phyloP scores from a whole-genome alignment of 83 land plant genomes.

The Picea engelmannii region DNA sequence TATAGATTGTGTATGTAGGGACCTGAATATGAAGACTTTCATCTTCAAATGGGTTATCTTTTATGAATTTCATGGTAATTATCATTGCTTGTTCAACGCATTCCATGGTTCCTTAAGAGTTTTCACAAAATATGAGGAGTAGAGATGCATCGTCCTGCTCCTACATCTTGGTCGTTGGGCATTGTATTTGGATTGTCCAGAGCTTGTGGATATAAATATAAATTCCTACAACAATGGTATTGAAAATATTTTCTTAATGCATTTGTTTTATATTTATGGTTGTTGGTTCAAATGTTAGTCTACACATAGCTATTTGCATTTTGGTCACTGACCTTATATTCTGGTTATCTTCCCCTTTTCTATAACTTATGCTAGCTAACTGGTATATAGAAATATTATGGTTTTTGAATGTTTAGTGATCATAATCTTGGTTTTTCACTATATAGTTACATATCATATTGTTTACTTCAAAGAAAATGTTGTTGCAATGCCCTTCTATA shows the following conservation, averaged over 20 bases:
- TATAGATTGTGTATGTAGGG: too few species aligned
- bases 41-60: too few species aligned
- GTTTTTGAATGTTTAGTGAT: neutral
- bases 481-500: slow-evolving; percentile 62
- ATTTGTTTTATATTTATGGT: neutral
- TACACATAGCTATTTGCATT: neutral
- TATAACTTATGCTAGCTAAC: neutral
- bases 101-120: too few species aligned
- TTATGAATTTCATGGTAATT: too few species aligned
- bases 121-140: too few species aligned
- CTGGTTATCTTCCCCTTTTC: neutral
- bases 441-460: neutral
- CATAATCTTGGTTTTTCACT: neutral
- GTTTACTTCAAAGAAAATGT: slow-evolving; percentile 41
- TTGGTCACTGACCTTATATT: neutral
- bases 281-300: neutral
- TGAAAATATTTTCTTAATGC: neutral
- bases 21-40: too few species aligned
- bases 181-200: slow-evolving; percentile 62
- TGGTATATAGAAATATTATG: neutral
- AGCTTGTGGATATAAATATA: slow-evolving; percentile 67
- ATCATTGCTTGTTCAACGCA: too few species aligned
- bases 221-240: slow-evolving; percentile 65
- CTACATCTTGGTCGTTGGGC: slow-evolving; percentile 33
- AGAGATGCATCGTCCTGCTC: too few species aligned